Conservation (phyloP, 306 rosid genomes). For the Quercus aquifolioides region DNA sequence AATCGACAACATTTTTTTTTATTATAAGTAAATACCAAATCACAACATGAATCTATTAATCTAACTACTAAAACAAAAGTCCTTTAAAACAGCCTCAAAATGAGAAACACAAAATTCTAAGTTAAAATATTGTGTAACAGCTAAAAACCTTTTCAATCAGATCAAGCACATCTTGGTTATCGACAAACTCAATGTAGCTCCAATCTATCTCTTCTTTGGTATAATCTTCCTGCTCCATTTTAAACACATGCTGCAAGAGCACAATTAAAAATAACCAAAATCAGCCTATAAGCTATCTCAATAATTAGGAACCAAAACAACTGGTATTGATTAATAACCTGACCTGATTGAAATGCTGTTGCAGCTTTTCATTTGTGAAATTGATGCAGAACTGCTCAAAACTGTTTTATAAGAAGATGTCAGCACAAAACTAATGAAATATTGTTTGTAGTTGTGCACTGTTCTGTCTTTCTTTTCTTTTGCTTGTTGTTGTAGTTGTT, state of each 20-base stretch:
- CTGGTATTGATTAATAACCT: neutral
- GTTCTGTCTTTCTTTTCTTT: neutral
- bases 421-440: neutral
- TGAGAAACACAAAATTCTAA: too few species aligned
- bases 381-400: conserved; percentile 99
- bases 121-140: conserved; percentile 10
- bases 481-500: neutral
- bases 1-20: too few species aligned
- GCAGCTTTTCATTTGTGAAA: conserved; percentile 96
- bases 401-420: conserved; percentile 32
- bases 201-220: conserved; percentile 90
- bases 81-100: too few species aligned
- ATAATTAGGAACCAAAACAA: conserved; percentile 1
- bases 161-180: conserved; percentile 97
- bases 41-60: too few species aligned
- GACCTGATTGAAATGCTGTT: conserved; percentile 99
- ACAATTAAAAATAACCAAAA: conserved; percentile 9
- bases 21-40: too few species aligned
- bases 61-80: too few species aligned
- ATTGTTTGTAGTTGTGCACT: neutral
- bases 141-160: conserved; percentile 79
- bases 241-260: conserved; percentile 84
- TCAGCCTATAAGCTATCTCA: conserved; percentile 12
- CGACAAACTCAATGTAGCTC: conserved; percentile 99
- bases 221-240: conserved; percentile 99